Conservation (phyloP, 169 alveolate genomes). For the Perkinsus marinus region DNA sequence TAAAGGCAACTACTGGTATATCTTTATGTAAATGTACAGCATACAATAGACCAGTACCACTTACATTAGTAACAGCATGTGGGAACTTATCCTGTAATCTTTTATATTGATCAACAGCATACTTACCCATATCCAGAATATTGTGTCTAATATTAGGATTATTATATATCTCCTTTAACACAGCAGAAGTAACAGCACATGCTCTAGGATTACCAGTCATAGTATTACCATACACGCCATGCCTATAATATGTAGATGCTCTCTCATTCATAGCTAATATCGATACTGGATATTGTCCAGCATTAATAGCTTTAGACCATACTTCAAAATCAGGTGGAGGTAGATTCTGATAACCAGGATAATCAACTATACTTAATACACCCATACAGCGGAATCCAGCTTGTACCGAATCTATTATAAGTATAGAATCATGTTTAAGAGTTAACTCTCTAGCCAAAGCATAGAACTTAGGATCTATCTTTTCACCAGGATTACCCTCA, state of each 20-base stretch:
- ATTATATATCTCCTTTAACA: background rate
- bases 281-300: slow-evolving; percentile 2
- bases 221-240: slow-evolving; percentile 3
- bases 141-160: background rate
- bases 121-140: background rate
- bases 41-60: background rate
- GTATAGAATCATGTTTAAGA: background rate
- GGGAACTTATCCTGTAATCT: slow-evolving; percentile 1
- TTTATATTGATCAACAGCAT: background rate
- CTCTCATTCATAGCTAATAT: background rate
- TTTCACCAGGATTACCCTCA: slow-evolving; percentile 1
- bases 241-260: background rate
- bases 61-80: background rate
- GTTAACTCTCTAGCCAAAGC: background rate
- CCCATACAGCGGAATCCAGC: background rate
- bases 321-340: slow-evolving; percentile 4
- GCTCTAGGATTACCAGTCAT: slow-evolving; percentile 4
- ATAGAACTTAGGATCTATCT: background rate
- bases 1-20: background rate
- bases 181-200: background rate
- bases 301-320: background rate
- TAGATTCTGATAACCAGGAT: background rate
- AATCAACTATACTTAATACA: background rate
- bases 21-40: background rate
- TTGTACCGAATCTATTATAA: background rate